Base-by-base conservation (phyloP, 192 early-diverging fungal species). In the Umbelopsis isabellina region DNA sequence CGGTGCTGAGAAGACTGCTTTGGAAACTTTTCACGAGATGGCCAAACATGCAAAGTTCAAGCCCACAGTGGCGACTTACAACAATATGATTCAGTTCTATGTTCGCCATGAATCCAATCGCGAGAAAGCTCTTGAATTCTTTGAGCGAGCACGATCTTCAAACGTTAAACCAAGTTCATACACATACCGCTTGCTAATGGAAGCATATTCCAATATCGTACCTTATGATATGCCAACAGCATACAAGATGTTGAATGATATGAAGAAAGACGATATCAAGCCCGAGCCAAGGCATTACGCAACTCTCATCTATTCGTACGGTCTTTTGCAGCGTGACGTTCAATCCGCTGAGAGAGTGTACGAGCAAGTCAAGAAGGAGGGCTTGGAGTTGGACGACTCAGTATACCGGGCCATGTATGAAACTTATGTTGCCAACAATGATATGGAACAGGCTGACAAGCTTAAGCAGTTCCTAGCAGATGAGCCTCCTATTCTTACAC, bases 51-150 rank as follows among this genome's bases (percentile, higher is more conserved):
- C 78, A 18, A 71, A 69, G 25, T 86, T 82, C 70, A 79, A 85
- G 50, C 83, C 83, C 4, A 80, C 85, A 16, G 76, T 85, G 18
- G 85, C 78, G 23, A 83, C 83, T 1, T 86, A 82, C 47, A 88
- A 88, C 68, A 72, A 82, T 65, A 86, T 88, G 85, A 88, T 88
- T 21, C 87, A 88, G 69, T 88, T 86, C 49, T 86, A 88, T 69
- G 82, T 83, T 4, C 84, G 85, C 15, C 83, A 88, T 48, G 75
- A 83, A 49, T 80, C 72, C 33, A 72, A 83, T 67, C 85, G 87
- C 21, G 66, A 75, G 16, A 77, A 74, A 1, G 85, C 79, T 10
- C 65, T 88, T 23, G 69, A 79, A 16, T 88, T 82, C 71, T 88
- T 82, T 69, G 72, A 73, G 1, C 73, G 82, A 48, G 78, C 83